Base-by-base conservation (phyloP, 75 land plant species). In the Cupressus sempervirens region DNA sequence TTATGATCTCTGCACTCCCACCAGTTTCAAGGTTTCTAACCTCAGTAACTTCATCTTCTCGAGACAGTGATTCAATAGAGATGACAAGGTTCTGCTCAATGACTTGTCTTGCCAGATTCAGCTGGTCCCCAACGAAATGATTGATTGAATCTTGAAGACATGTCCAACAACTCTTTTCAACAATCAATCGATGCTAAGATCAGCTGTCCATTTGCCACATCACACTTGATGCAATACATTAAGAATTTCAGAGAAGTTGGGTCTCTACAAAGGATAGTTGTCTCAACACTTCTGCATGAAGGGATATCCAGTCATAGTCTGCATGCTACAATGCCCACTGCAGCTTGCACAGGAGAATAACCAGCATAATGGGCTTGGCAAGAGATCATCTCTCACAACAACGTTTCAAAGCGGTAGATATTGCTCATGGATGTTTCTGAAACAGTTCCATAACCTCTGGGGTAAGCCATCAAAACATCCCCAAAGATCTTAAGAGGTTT, bases 331-430 rank as follows among this genome's bases (percentile, higher is more conserved):
- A 96, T 94, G 12, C 96, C 97, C 16, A 95, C 92, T 0, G 98
- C 98, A 45, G 96, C 98, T 73, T 96, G 96, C 52, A 96, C 91
- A 8, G 98, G 98, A 23, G 94, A 95, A 45, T 83, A 91, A 15
- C 93, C 88, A 23, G 87, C 77, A 84, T 93, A 93, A 4, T 96
- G 97, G n/a, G 89, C 86, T 85, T 96, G 93, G 35, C 98, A 90
- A 12, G 98, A 92, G n/a, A 94, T 84, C 91, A 96, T 89, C 88
- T 96, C 98, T 96, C 98, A 94, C 14, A 94, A 56, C 30, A 93
- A 86, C 93, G 93, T 94, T 13, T 94, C 94, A 81, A 87, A 94
- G 83, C 96, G 93, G 40, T 94, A 94, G 23, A 89, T 93, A 91
- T 94, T 93, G 87, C 93, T 94, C 94, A 92, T 92, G 90, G 90